These are phyloP conservation scores for Biscutella auriculata DNA, from an alignment of 441 rosid genomes.

Conservation along the genomic window DNA sequence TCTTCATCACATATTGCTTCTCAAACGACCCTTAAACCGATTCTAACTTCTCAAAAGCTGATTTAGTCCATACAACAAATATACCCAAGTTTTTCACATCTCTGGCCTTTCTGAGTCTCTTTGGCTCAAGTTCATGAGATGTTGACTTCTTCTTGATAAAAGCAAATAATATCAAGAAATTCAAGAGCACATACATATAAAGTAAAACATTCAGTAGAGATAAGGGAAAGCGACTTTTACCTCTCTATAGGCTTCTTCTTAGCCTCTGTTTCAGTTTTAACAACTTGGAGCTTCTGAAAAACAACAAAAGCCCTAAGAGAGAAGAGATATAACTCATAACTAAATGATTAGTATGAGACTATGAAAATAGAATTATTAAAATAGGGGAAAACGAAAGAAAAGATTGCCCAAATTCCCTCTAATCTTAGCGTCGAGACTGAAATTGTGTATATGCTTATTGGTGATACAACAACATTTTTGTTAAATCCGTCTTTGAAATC, in stretches of 20 bases:
- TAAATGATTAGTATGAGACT: too few species aligned
- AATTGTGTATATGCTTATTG: too few species aligned
- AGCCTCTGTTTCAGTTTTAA: conserved; percentile 48
- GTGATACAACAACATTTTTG: too few species aligned
- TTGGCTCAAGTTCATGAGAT: conserved; percentile 55
- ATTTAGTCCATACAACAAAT: conserved; percentile 92
- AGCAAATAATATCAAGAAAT: background rate
- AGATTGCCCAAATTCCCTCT: too few species aligned
- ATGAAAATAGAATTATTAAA: too few species aligned
- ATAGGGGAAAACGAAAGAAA: too few species aligned
- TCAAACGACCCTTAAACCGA: conserved; percentile 74
- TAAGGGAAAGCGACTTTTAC: conserved; percentile 11
- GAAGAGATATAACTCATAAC: too few species aligned
- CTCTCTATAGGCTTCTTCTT: conserved; percentile 64
- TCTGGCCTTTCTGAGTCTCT: conserved; percentile 37
- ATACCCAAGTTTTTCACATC: conserved; percentile 34
- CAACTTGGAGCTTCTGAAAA: conserved; percentile 64
- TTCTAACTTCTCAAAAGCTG: conserved; percentile 85
- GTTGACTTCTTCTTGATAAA: conserved; percentile 44
- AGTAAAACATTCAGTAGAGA: background rate
- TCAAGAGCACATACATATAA: background rate
- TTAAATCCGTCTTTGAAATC: too few species aligned
- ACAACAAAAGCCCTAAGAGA: background rate
- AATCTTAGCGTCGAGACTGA: too few species aligned
- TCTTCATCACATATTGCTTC: conserved; percentile 77